Evolutionary conservation across 768 basidiomycete species (phyloP), one percentile per base, ranked within the genome.

Genomic region (Naganishia vishniacii): DNA sequence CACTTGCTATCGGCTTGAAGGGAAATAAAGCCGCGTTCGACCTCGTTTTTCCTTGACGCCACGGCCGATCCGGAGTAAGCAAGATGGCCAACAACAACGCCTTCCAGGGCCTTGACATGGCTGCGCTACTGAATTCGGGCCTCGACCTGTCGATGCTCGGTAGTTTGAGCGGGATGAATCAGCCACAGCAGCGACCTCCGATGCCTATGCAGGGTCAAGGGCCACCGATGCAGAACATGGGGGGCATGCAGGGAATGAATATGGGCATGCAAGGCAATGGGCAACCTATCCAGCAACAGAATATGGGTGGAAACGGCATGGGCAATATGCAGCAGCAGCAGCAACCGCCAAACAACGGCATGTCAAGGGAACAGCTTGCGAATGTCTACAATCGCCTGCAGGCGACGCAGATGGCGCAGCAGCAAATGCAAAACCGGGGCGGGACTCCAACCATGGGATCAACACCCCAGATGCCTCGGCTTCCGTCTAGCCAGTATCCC

Each of bases 21-120:
- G 37, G 37, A 40, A 40, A 16, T 40, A 40, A 40, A 8, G 9
- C 37, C 37, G 16, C 16, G 13, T n/a, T n/a, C n/a, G n/a, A n/a
- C n/a, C n/a, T n/a, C n/a, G n/a, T n/a, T n/a, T n/a, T n/a, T n/a
- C n/a, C n/a, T n/a, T n/a, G n/a, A n/a, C 49, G 31, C 32, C 49
- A 11, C 37, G 15, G 15, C 25, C 34, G 23, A 15, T 41, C 37
- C 34, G 11, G 23, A 18, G 29, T 20, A 28, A 12, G 12, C 37
- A 56, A 40, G 15, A 56, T 56, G 53, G 53, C 53, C 34, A 56
- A 56, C 26, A 56, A 56, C 23, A 56, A 56, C 32, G 53, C 53
- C 5, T 56, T 40, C 18, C 34, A n/a, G 9, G 12, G 18, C 13
- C 34, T 56, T 29, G 53, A 56, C 25, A 56, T 56, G 53, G 34